Evolutionary conservation across 129 eudicot species (phyloP).

Genomic region (Cynara cardunculus): DNA sequence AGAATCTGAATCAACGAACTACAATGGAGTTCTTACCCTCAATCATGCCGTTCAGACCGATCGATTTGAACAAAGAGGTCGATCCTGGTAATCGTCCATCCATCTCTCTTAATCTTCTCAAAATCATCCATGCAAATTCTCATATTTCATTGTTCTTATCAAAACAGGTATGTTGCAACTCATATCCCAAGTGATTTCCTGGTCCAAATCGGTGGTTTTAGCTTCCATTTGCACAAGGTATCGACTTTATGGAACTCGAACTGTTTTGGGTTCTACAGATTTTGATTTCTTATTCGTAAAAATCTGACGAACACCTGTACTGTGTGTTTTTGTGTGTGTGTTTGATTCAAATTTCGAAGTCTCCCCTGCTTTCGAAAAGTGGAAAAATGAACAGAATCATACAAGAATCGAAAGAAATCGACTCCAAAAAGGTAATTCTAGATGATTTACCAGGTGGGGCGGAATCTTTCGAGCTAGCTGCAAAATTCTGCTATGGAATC

Average conservation of each 20-base stretch:
- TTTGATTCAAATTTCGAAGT: constrained; percentile 24
- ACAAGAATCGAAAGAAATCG: constrained; percentile 56
- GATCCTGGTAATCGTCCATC: constrained; percentile 63
- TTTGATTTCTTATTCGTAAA: neutral
- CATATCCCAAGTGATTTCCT: constrained; percentile 91
- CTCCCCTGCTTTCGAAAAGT: constrained; percentile 77
- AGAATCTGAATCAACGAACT: constrained; percentile 55
- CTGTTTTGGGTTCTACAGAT: neutral
- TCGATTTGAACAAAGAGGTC: constrained; percentile 88
- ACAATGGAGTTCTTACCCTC: constrained; percentile 54
- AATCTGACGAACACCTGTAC: constrained; percentile 6
- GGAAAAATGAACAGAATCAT: constrained; percentile 76
- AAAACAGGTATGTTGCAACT: constrained; percentile 62
- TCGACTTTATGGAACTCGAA: neutral
- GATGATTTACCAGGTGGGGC: constrained; percentile 87
- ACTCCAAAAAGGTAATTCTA: constrained; percentile 43
- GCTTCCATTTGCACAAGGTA: constrained; percentile 95
- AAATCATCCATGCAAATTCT: neutral
- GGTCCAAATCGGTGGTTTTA: constrained; percentile 73
- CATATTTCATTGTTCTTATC: neutral
- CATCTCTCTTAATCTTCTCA: neutral
- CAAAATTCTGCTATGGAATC: constrained; percentile 86
- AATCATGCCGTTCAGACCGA: constrained; percentile 51
- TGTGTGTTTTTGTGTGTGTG: constrained; percentile 6
- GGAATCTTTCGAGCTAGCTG: constrained; percentile 80